These are phyloP conservation scores for Rhodotorula mucilaginosa DNA, from an alignment of 1,284 basidiomycete species.

Conservation along the genomic window DNA sequence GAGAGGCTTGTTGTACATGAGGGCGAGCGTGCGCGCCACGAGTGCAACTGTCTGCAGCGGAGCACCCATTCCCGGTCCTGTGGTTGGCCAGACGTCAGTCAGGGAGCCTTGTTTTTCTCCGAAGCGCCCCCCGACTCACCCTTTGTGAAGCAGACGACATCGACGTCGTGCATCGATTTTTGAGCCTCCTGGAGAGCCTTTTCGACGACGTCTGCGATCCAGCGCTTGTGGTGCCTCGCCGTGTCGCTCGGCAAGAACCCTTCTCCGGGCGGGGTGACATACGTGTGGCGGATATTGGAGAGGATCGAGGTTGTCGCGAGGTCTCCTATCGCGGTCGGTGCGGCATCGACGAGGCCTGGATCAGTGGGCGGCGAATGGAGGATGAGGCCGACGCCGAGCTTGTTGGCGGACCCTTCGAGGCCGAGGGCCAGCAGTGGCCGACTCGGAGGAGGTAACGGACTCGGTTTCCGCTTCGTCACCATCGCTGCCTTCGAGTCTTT, in stretches of 20 bases:
- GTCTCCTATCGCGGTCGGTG: slow-evolving; percentile 61
- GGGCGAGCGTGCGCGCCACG: slow-evolving; percentile 86
- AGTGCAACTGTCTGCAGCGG: slow-evolving; percentile 92
- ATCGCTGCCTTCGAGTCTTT: neutral
- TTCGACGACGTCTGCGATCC: slow-evolving; percentile 79
- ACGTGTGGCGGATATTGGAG: slow-evolving; percentile 80
- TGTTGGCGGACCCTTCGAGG: slow-evolving; percentile 94
- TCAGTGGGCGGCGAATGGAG: slow-evolving; percentile 64
- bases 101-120: too few relatives aligned
- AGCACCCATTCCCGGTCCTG: slow-evolving; percentile 97
- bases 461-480: slow-evolving; percentile 14
- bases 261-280: slow-evolving; percentile 96
- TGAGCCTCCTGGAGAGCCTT: slow-evolving; percentile 73
- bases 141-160: slow-evolving; percentile 97
- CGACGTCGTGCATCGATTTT: slow-evolving; percentile 70
- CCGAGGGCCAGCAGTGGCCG: slow-evolving; percentile 59
- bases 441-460: slow-evolving; percentile 15
- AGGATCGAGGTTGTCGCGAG: slow-evolving; percentile 49
- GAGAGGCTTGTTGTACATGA: slow-evolving; percentile 85
- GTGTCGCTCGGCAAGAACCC: slow-evolving; percentile 96
- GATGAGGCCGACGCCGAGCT: slow-evolving; percentile 93
- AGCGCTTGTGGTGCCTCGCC: slow-evolving; percentile 90
- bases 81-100: neutral
- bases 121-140: slow-evolving; percentile 55
- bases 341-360: slow-evolving; percentile 49